Evolutionary conservation across 2,329 filamentous ascomycete genomes (phyloP).

Genomic region (Cercospora janseana): DNA sequence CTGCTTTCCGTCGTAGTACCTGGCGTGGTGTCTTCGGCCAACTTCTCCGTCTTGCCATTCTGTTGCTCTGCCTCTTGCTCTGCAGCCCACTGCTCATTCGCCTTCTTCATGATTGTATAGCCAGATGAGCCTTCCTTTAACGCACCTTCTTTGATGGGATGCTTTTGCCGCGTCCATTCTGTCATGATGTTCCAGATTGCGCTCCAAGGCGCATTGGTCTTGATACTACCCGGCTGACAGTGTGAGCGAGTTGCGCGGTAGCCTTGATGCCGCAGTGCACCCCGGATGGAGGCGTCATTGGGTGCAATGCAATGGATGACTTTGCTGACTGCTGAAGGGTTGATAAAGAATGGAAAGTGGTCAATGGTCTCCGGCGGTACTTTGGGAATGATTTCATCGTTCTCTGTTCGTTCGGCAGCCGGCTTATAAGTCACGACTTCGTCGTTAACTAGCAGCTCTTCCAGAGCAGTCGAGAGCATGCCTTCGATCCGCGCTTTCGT

Average conservation of each 20-base stretch:
- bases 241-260: slow-evolving; percentile 84
- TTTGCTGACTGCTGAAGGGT: slow-evolving; percentile 70
- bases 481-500: slow-evolving; percentile 81
- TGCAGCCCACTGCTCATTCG: slow-evolving; percentile 51
- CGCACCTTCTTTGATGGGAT: slow-evolving; percentile 70
- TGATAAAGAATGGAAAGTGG: slow-evolving; percentile 80
- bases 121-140: slow-evolving; percentile 70
- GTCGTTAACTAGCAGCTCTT: slow-evolving; percentile 56
- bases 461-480: slow-evolving; percentile 84
- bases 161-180: slow-evolving; percentile 81
- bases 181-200: slow-evolving; percentile 91
- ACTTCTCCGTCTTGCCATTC: slow-evolving; percentile 28
- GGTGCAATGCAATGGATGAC: slow-evolving; percentile 77
- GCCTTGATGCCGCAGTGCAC: slow-evolving; percentile 75
- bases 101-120: slow-evolving; percentile 57
- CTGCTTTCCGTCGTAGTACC: slow-evolving; percentile 25
- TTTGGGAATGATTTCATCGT: slow-evolving; percentile 41
- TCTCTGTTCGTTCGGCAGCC: slow-evolving; percentile 7
- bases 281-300: slow-evolving; percentile 73
- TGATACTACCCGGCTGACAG: slow-evolving; percentile 83
- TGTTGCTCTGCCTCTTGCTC: slow-evolving; percentile 55
- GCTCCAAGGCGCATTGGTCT: slow-evolving; percentile 88
- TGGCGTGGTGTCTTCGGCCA: slow-evolving; percentile 19
- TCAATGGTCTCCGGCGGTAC: slow-evolving; percentile 65
- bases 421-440: slow-evolving; percentile 16